Base-by-base conservation (phyloP, 2,329 filamentous ascomycete genomes). In the Trichoderma atrobrunneum region DNA sequence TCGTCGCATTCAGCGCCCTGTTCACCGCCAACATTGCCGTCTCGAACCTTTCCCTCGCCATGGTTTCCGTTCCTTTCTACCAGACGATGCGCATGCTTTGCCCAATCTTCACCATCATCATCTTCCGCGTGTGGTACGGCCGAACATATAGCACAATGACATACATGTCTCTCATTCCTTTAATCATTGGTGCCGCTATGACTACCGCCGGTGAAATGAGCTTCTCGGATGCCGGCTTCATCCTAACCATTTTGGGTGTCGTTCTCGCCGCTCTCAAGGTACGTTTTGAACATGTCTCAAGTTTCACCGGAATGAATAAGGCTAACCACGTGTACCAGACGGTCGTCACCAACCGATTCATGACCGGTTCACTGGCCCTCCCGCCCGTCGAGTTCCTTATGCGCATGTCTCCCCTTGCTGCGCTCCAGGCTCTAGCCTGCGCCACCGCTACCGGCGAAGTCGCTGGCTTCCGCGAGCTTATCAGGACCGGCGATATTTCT, bases 1-100 rank as follows among this genome's bases (percentile, higher is more conserved):
- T 90, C 54, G 80, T 88, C 36, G 83, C 86, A 61, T 90, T 90
- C 78, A 90, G 88, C 43, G 82, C 86, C 54, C 84, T 90, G 8
- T 90, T 89, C 79, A 90, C 88, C 18, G 83, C 88, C 78, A 90
- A 90, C 79, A 90, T 90, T 75, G 88, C 88, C 72, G 86, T 89
- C 60, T 89, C 87, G n/a, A 90, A 90, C 79, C 83, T 89, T 28
- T 90, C 88, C n/a, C 83, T 90, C 48, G 83, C 82, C 73, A 85
- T 89, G 84, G 88, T 89, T 48, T 90, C 89, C 0, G 87, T 91
- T n/a, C 87, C 89, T 2, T 91, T 91, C 79, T 89, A 90, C 79
- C 89, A 91, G 78, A 88, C 89, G 72, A 86, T 90, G 79, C 86
- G 89, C 74, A 89, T 89, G 73, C 87, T 88, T 24, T 87, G 85